Evolutionary conservation across 2,329 filamentous ascomycete species (phyloP), one percentile per base, ranked within the genome.

Genomic region (Chaetomium sp.): DNA sequence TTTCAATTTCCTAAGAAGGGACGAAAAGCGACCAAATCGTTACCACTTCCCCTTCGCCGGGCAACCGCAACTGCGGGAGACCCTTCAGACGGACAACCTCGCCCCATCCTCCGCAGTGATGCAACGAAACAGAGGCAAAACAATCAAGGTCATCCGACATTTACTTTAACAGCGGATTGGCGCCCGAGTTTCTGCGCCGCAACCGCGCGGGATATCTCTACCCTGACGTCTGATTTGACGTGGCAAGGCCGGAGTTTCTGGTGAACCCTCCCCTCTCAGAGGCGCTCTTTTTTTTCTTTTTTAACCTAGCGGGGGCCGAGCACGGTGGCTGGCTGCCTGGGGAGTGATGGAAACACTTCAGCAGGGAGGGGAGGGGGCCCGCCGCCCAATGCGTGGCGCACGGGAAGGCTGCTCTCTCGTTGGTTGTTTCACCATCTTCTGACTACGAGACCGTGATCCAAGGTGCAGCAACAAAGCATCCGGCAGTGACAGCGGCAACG

Each of bases 151-250:
- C 53, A 50, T 50, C 53, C 40, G 47, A 51, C 47, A 32, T 35
- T 42, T 33, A n/a, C 33, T 35, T n/a, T 36, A 34, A 47, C 34
- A 37, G 45, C 45, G 45, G 34, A 48, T 48, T 48, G 45, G 42
- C 53, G 53, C 53, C 48, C 48, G 48, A 52, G 9, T 6, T 12
- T 49, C 27, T 36, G 52, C 46, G 44, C 43, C 53, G 42, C 35
- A 51, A 44, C 35, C 53, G 53, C 53, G 43, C 48, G 48, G 53
- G 48, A 33, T 19, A 32, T 27, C 19, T 14, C 11, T 6, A 8
- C 33, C 45, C 8, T 32, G 44, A 27, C 12, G 37, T 47, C 42
- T 32, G 10, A 55, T 14, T 51, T 43, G 49, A 54, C 52, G 35
- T 54, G 46, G 46, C 46, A 53, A 38, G 12, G 27, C 43, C 43